phyloP scores from a whole-genome alignment of 2,329 filamentous ascomycete genomes.

The Magnaporthales sp. region DNA sequence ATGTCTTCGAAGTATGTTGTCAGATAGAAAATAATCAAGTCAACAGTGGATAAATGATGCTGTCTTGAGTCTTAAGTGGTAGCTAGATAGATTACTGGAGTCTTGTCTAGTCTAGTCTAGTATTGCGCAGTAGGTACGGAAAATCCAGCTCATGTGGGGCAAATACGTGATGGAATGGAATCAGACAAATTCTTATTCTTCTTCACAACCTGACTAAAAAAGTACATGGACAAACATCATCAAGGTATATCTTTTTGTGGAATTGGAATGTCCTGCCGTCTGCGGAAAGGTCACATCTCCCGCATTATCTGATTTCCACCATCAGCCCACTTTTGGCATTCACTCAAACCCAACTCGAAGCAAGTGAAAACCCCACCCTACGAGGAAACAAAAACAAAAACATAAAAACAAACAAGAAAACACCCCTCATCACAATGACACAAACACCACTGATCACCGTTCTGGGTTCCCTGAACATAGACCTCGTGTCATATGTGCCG shows the following conservation, averaged over 20 bases:
- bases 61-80: background rate
- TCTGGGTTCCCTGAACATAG: conserved; percentile 89
- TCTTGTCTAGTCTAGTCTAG: too few relatives aligned
- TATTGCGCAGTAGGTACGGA: too few relatives aligned
- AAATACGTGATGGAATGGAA: background rate
- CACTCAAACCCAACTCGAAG: background rate
- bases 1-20: background rate
- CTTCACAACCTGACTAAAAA: background rate
- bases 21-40: background rate
- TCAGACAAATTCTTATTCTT: background rate
- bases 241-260: background rate
- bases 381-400: background rate
- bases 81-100: too few relatives aligned
- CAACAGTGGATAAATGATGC: background rate
- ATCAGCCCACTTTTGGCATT: background rate
- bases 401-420: background rate
- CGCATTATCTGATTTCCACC: background rate
- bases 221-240: background rate
- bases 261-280: background rate
- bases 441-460: conserved; percentile 56
- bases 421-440: background rate
- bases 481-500: conserved; percentile 81
- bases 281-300: background rate
- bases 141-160: background rate
- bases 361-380: background rate